Percentiles rank a stretch among this genome's conserved stretches.
phyloP scores from a whole-genome alignment of 1,139 yeast species.

The Candida dubliniensis region DNA sequence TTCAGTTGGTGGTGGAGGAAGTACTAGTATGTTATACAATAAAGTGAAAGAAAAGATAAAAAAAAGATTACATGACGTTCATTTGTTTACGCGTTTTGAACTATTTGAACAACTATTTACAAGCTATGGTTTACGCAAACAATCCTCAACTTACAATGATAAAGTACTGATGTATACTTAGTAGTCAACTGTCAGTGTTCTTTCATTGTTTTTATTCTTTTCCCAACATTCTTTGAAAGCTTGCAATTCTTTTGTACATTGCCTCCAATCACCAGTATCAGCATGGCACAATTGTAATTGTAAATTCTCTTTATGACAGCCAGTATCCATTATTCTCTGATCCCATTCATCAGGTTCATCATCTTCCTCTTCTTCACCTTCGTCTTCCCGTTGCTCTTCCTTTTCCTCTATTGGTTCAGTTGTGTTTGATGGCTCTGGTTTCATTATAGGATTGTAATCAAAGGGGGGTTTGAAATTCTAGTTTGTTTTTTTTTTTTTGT shows the following conservation, averaged over 20 bases:
- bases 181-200: conserved; percentile 53
- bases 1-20: too few species aligned
- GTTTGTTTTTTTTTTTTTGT: background rate
- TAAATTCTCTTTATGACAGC: conserved; percentile 70
- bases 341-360: conserved; percentile 79
- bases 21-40: too few species aligned
- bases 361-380: conserved; percentile 27
- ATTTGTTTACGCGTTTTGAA: too few species aligned
- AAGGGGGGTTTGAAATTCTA: background rate
- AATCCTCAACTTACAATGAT: too few species aligned
- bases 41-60: too few species aligned
- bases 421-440: conserved; percentile 4
- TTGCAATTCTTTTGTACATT: conserved; percentile 65
- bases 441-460: background rate
- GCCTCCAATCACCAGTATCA: conserved; percentile 78
- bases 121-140: too few species aligned
- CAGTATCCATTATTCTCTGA: conserved; percentile 67
- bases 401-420: background rate
- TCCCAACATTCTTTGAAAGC: conserved; percentile 73
- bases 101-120: too few species aligned
- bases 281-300: conserved; percentile 73
- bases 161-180: conserved; percentile 12
- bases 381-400: too few species aligned
- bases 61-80: too few species aligned
- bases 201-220: conserved; percentile 51